Evolutionary conservation across 176 grass and related monocot species (phyloP).

Genomic region (Areca catechu): DNA sequence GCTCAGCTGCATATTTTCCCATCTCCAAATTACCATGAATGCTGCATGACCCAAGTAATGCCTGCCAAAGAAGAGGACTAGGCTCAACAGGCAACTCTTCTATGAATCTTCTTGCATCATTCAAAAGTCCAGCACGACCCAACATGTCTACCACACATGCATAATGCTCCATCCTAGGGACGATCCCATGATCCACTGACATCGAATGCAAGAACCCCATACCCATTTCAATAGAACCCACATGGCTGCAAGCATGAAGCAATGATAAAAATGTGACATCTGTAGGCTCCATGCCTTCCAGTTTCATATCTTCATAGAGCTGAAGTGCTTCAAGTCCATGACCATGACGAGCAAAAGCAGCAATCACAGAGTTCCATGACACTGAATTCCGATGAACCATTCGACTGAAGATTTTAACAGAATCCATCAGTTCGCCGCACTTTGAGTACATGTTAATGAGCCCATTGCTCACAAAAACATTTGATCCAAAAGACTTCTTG

Average conservation of each 20-base stretch:
- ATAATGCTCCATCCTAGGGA: conserved; percentile 73
- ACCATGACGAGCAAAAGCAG: conserved; percentile 60
- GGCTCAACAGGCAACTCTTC: conserved; percentile 41
- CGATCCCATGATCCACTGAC: conserved; percentile 31
- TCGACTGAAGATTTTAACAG: conserved; percentile 41
- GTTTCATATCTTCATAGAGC: conserved; percentile 67
- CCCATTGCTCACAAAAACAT: conserved; percentile 69
- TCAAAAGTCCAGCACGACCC: conserved; percentile 43
- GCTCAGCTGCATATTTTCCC: conserved; percentile 56
- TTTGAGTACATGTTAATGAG: conserved; percentile 93
- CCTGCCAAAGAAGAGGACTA: conserved; percentile 54
- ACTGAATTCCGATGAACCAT: conserved; percentile 39
- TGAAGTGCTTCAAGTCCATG: conserved; percentile 42
- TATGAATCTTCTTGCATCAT: conserved; percentile 59
- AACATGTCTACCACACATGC: conserved; percentile 80
- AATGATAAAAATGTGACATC: conserved; percentile 78
- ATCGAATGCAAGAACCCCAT: conserved; percentile 59
- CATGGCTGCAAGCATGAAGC: conserved; percentile 75
- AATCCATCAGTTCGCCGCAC: conserved; percentile 59
- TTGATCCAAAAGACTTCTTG: conserved; percentile 42
- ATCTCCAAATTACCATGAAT: conserved; percentile 55
- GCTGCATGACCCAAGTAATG: conserved; percentile 79
- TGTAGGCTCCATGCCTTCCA: conserved; percentile 39
- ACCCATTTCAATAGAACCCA: conserved; percentile 58
- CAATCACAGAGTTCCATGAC: conserved; percentile 88